Evolutionary conservation across 1,284 basidiomycete genomes (phyloP), one percentile per base, ranked within the genome.

Genomic region (Cryptococcus sp.): DNA sequence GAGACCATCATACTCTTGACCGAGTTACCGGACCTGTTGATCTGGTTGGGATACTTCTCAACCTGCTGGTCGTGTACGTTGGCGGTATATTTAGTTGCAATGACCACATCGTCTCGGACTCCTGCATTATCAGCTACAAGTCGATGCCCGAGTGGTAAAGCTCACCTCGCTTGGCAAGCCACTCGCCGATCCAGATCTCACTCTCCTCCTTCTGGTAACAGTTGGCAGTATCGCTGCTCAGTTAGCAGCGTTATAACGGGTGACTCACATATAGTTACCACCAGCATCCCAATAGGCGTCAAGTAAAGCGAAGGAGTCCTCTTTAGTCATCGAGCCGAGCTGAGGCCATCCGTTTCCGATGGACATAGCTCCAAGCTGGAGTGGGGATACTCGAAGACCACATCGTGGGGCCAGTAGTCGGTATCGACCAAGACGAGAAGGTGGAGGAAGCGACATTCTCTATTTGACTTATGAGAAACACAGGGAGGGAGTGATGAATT

Each of bases 181-280:
- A 76, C 45, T 75, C 73, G 34, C 75, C 75, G 28, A 76, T 53
- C 62, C 69, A 69, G 19, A 54, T 50, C 46, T 76, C 75, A 18
- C 56, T 61, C 48, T 76, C 57, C 23, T 65, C 72, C 41, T 71
- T 56, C 44, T 67, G 65, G 36, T 41, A 41, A 23, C 19, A 11
- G 21, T 19, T 50, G 41, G 43, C 41, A n/a, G 16, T 13, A 3
- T 43, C 11, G 41, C 13, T 16, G 5, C 2, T 25, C 11, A 5
- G 40, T 4, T 14, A 41, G 7, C 21, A 22, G 4, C 13, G 40
- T 24, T 58, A 60, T 7, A 37, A 19, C 69, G 52, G 72, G 70
- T 3, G 32, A 34, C 32, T 34, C 32, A 34, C 32, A 73, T 67
- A 39, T 65, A 64, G 52, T 72, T 72, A 2, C 72, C 72, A 13